A percentile compares a stretch with the other conserved stretches of the same genome.
These are phyloP conservation scores for Leccinum sublutescens DNA, from an alignment of 768 basidiomycete species.

Conservation along the genomic window DNA sequence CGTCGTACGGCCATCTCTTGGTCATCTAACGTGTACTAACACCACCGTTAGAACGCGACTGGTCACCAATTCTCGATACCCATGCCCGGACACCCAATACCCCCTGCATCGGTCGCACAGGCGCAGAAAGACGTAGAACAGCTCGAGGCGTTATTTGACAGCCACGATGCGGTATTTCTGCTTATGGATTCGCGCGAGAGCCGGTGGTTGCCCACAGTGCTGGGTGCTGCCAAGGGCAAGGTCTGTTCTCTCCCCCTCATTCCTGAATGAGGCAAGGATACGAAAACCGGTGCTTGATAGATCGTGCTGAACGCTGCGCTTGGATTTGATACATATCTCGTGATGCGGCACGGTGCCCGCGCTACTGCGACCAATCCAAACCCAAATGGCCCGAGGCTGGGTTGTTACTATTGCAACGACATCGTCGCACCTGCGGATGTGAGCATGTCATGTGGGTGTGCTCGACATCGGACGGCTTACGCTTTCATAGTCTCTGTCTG, in stretches of 20 bases:
- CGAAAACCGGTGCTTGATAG: constrained; percentile 35
- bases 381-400: constrained; percentile 47
- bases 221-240: constrained; percentile 84
- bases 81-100: constrained; percentile 96
- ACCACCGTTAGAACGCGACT: constrained; percentile 61
- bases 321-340: constrained; percentile 94
- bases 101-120: constrained; percentile 53
- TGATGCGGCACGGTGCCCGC: constrained; percentile 91
- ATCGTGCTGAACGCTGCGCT: constrained; percentile 93
- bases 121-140: constrained; percentile 63
- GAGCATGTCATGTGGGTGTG: constrained; percentile 21
- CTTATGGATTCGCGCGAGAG: constrained; percentile 99
- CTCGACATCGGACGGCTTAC: background rate
- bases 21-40: background rate
- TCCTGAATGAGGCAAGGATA: background rate
- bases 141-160: constrained; percentile 76
- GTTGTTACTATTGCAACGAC: constrained; percentile 99
- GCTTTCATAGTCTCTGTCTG: constrained; percentile 54
- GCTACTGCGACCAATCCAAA: constrained; percentile 22
- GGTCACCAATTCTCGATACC: constrained; percentile 83
- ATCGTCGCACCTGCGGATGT: constrained; percentile 96
- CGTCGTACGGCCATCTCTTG: constrained; percentile 54
- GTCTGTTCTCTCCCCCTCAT: constrained; percentile 34
- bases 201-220: constrained; percentile 91
- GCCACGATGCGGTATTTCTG: constrained; percentile 88